These are phyloP conservation scores for Kwoniella sp. DNA, from an alignment of 768 basidiomycete genomes.

Conservation along the genomic window DNA sequence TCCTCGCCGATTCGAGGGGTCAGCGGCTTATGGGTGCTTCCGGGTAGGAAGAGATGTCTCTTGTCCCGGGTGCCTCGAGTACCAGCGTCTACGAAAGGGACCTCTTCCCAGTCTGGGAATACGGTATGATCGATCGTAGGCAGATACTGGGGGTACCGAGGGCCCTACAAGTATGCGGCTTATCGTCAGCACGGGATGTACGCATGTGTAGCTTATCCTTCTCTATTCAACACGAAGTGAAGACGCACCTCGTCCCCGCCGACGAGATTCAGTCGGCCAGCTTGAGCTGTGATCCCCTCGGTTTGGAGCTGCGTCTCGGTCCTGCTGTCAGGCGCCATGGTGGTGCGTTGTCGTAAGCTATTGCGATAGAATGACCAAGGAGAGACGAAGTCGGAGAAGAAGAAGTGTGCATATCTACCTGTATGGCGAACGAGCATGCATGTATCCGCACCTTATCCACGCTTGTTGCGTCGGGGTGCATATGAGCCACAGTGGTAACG, in stretches of 20 bases:
- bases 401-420: too few species aligned
- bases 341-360: too few species aligned
- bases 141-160: constrained; percentile 27
- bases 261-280: constrained; percentile 1
- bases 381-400: too few species aligned
- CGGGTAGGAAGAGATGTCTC: constrained; percentile 2
- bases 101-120: constrained; percentile 31
- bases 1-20: constrained; percentile 25
- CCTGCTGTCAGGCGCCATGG: background rate
- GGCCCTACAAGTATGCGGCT: background rate
- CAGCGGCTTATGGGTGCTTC: background rate
- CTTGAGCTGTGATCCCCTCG: background rate
- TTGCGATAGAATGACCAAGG: too few species aligned
- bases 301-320: background rate
- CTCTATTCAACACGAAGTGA: background rate
- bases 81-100: constrained; percentile 4
- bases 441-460: too few species aligned
- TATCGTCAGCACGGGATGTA: too few species aligned
- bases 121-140: constrained; percentile 23
- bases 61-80: constrained; percentile 7
- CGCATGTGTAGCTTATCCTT: too few species aligned
- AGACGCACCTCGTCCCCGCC: constrained; percentile 2
- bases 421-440: too few species aligned
- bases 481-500: too few species aligned
- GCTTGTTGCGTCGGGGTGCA: too few species aligned